Evolutionary conservation across 495 filamentous ascomycete genomes (phyloP).

Genomic region (Penicillium bovifimosum): DNA sequence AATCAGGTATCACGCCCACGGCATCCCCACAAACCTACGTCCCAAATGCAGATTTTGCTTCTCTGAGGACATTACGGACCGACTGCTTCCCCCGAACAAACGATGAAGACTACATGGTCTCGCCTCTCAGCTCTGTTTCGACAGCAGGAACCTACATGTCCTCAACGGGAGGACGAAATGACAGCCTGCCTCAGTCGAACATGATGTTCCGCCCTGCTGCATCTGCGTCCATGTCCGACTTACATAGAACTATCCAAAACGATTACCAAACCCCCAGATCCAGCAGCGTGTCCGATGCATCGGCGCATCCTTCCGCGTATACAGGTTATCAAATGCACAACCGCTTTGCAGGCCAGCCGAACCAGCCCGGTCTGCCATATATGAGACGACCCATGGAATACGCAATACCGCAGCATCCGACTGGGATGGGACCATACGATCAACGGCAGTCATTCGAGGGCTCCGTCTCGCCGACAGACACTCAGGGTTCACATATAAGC

Average conservation of each 20-base stretch:
- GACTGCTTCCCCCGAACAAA: conserved; percentile 33
- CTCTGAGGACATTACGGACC: conserved; percentile 32
- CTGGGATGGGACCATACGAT: conserved; percentile 30
- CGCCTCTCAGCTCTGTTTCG: conserved; percentile 41
- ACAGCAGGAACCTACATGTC: conserved; percentile 39
- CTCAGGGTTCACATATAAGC: conserved; percentile 16
- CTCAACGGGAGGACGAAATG: conserved; percentile 28
- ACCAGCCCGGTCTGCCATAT: conserved; percentile 32
- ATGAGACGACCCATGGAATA: conserved; percentile 34
- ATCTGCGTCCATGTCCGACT: conserved; percentile 24
- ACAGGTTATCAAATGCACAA: conserved; percentile 30
- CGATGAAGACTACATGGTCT: conserved; percentile 43
- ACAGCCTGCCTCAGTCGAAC: conserved; percentile 23
- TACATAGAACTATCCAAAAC: conserved; percentile 32
- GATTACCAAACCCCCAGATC: conserved; percentile 36
- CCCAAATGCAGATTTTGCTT: conserved; percentile 16
- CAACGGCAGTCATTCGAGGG: conserved; percentile 32
- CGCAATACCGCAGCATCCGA: conserved; percentile 24
- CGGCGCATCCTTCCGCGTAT: conserved; percentile 24
- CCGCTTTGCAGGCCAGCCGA: conserved; percentile 29
- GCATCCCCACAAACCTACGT: conserved; percentile 24
- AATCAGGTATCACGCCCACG: conserved; percentile 29
- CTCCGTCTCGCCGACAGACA: conserved; percentile 37
- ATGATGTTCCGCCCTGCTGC: conserved; percentile 29
- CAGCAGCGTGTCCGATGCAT: conserved; percentile 40